phyloP scores from a whole-genome alignment of 805 yeast species.

The Myxozyma vanderwaltii region DNA sequence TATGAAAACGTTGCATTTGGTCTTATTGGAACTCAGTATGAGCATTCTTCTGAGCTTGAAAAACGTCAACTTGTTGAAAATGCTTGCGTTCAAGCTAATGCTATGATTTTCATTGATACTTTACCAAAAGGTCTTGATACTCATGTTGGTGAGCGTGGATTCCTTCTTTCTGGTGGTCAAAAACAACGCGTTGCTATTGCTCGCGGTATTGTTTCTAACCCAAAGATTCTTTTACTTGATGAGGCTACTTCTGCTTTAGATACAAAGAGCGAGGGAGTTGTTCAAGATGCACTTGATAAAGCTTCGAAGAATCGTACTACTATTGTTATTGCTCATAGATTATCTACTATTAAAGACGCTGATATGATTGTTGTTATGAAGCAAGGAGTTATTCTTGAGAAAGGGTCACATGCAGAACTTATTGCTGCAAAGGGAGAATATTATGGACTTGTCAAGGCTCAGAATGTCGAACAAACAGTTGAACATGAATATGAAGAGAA shows the following conservation, averaged over 20 bases:
- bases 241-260: conserved; percentile 72
- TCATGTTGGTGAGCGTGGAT: conserved; percentile 56
- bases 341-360: conserved; percentile 54
- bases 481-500: conserved; percentile 20
- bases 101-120: conserved; percentile 51
- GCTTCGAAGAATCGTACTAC: conserved; percentile 47
- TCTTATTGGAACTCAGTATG: conserved; percentile 43
- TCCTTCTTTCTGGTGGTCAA: conserved; percentile 68
- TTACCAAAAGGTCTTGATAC: conserved; percentile 57
- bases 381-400: conserved; percentile 50
- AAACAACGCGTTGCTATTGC: conserved; percentile 66
- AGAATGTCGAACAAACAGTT: conserved; percentile 32
- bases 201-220: conserved; percentile 59
- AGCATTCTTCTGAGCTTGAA: conserved; percentile 44
- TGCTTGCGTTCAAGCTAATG: conserved; percentile 57
- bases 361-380: conserved; percentile 51
- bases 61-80: conserved; percentile 44
- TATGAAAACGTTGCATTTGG: conserved; percentile 82
- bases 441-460: conserved; percentile 38
- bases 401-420: conserved; percentile 43
- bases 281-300: conserved; percentile 52
- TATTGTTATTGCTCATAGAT: conserved; percentile 54
- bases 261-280: conserved; percentile 61
- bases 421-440: conserved; percentile 37
- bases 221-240: conserved; percentile 58